Base-by-base conservation (phyloP, 164 flowering plant species). In the Aristolochia californica region DNA sequence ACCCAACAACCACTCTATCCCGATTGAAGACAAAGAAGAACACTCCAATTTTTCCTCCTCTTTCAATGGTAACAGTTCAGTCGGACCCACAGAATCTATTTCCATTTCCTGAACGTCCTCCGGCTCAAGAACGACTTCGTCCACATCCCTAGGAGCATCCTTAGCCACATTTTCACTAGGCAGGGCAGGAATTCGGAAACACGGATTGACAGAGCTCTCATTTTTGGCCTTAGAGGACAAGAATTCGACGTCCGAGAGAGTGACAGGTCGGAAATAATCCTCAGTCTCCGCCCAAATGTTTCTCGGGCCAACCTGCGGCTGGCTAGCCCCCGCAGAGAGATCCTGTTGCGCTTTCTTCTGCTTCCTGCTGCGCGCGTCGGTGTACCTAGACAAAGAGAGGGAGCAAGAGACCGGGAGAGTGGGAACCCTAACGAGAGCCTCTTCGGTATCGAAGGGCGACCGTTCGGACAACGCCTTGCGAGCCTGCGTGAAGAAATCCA, bases 371-470 rank as follows among this genome's bases (percentile, higher is more conserved):
- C 79, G 67, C 47, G 77, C 78, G 14, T 44, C 50, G 1, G 69
- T 56, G 18, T 63, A 68, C 75, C 72, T 82, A 5, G 74, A 61
- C 66, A 87, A 66, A 53, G 76, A 75, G 48, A 69, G 68, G 0
- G 85, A 77, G 67, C 90, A 60, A 0, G 75, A 75, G 65, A 72
- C 75, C 0, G 99, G 99, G 40, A 94, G 70, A 43, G 78, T 78
- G 25, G 78, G 62, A 56, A 69, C 75, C 72, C 68, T 70, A 38
- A 55, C 60, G 13, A 60, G 24, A 17, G 57, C 77, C 7, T 81
- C 95, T 34, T 81, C 89, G 1, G 68, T 24, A 65, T 94, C 99
- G 56, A 77, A 87, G 0, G 97, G 95, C 26, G 81, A 85, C 50
- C 81, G 79, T 67, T 80, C 84, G 5, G 63, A 66, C 0, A 94